Evolutionary conservation across 805 yeast genomes (phyloP).

Genomic region (Pichia phayaonensis): DNA sequence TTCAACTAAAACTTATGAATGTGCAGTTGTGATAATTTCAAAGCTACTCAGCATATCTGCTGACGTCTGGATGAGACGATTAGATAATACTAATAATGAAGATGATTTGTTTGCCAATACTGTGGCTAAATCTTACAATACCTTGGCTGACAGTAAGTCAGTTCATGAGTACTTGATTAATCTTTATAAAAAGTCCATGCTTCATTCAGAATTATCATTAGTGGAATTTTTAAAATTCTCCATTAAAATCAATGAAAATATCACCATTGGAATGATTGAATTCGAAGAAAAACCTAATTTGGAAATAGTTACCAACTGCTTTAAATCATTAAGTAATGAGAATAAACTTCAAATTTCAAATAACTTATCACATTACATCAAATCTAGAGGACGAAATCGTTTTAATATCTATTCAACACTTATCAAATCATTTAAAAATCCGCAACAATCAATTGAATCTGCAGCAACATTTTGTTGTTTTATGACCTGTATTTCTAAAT

Average conservation of each 20-base stretch:
- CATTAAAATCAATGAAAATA: conserved; percentile 10
- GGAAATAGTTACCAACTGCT: conserved; percentile 4
- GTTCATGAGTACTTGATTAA: conserved; percentile 38
- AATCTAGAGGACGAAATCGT: conserved; percentile 10
- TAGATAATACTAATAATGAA: conserved; percentile 20
- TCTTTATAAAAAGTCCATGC: conserved; percentile 33
- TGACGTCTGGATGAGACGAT: conserved; percentile 22
- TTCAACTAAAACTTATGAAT: conserved; percentile 33
- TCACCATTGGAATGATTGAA: background rate
- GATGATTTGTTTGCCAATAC: background rate
- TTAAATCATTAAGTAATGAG: conserved; percentile 3
- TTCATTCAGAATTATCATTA: conserved; percentile 32
- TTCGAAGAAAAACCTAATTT: conserved; percentile 2
- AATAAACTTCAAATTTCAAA: conserved; percentile 1
- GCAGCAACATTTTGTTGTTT: conserved; percentile 33
- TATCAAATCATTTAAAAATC: conserved; percentile 25
- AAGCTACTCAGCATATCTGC: conserved; percentile 24
- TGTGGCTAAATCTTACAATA: background rate
- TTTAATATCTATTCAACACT: conserved; percentile 27
- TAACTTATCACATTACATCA: background rate
- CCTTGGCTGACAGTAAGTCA: conserved; percentile 40
- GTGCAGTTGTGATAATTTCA: conserved; percentile 30
- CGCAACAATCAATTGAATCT: conserved; percentile 33
- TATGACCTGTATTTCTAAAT: conserved; percentile 26
- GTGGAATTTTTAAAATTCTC: conserved; percentile 28